These are phyloP conservation scores for Colletotrichum sp. DNA, from an alignment of 2,329 filamentous ascomycete genomes.

Conservation along the genomic window DNA sequence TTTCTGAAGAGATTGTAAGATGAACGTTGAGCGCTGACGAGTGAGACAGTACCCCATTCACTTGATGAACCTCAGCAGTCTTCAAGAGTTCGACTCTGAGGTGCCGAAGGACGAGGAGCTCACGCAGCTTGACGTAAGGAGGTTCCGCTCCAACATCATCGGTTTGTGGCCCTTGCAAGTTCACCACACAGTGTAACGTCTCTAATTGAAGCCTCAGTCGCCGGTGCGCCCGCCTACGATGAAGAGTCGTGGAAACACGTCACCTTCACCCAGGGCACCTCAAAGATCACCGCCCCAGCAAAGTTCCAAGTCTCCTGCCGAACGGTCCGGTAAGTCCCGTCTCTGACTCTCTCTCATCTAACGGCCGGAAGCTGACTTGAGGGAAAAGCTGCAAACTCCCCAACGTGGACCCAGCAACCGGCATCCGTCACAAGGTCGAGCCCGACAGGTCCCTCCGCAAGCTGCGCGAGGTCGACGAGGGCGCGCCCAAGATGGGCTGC, in stretches of 20 bases:
- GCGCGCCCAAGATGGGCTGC: slow-evolving; percentile 60
- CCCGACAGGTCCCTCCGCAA: slow-evolving; percentile 64
- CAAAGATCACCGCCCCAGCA: slow-evolving; percentile 48
- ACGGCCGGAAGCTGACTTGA: not conserved
- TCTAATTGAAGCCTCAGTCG: slow-evolving; percentile 44
- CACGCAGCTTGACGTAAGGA: slow-evolving; percentile 61
- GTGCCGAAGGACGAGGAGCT: slow-evolving; percentile 55
- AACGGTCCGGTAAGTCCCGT: slow-evolving; percentile 59
- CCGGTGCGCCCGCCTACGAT: slow-evolving; percentile 66
- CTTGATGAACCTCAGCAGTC: slow-evolving; percentile 68
- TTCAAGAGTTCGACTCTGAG: slow-evolving; percentile 63
- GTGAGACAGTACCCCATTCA: slow-evolving; percentile 68
- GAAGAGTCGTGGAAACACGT: slow-evolving; percentile 75
- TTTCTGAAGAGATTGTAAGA: not conserved
- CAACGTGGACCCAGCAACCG: slow-evolving; percentile 70
- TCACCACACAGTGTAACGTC: not conserved
- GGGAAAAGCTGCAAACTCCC: slow-evolving; percentile 66
- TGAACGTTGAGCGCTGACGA: not conserved
- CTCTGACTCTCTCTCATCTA: not conserved
- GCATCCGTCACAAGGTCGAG: slow-evolving; percentile 57
- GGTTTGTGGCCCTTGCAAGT: slow-evolving; percentile 39
- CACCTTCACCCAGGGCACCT: slow-evolving; percentile 51
- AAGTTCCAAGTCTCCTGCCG: slow-evolving; percentile 65
- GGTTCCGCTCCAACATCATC: slow-evolving; percentile 77
- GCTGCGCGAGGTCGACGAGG: slow-evolving; percentile 65